These are phyloP conservation scores for Metschnikowia rubicola DNA, from an alignment of 805 yeast species.

Conservation along the genomic window DNA sequence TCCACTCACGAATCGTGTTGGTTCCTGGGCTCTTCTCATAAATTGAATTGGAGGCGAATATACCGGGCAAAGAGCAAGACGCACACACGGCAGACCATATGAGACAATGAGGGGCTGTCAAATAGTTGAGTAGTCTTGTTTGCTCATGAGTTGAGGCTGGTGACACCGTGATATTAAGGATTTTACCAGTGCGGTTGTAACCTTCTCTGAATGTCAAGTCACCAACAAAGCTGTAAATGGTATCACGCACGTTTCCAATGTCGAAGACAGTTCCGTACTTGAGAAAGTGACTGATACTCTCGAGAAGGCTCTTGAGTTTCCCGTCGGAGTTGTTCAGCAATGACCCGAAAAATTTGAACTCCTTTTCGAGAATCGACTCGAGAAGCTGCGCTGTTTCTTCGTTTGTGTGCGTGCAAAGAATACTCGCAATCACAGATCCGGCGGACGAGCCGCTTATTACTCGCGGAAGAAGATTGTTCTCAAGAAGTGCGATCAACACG, in stretches of 20 bases:
- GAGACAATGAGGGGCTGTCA: conserved; percentile 77
- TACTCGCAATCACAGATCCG: conserved; percentile 91
- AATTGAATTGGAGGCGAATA: conserved; percentile 82
- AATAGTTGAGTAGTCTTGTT: conserved; percentile 74
- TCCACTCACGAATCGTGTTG: conserved; percentile 77
- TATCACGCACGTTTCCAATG: conserved; percentile 61
- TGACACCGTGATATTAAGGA: conserved; percentile 91
- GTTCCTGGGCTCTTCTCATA: conserved; percentile 79
- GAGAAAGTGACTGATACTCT: conserved; percentile 49
- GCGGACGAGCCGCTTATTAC: conserved; percentile 94
- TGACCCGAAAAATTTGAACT: conserved; percentile 48
- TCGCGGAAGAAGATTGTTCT: conserved; percentile 72
- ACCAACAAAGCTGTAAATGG: conserved; percentile 79
- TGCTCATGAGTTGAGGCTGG: conserved; percentile 90
- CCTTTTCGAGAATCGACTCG: conserved; percentile 55
- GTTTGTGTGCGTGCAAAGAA: conserved; percentile 75
- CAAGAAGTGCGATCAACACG: conserved; percentile 74
- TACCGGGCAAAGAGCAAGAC: conserved; percentile 89
- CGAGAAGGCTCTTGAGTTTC: conserved; percentile 45
- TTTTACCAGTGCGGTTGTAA: conserved; percentile 87
- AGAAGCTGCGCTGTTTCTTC: conserved; percentile 63
- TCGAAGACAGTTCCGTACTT: conserved; percentile 92
- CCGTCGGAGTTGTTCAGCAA: conserved; percentile 35
- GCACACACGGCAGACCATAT: conserved; percentile 91
- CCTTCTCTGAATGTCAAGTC: conserved; percentile 93